These are phyloP conservation scores for Trichoderma afroharzianum DNA, from an alignment of 2,329 filamentous ascomycete genomes.

Conservation along the genomic window DNA sequence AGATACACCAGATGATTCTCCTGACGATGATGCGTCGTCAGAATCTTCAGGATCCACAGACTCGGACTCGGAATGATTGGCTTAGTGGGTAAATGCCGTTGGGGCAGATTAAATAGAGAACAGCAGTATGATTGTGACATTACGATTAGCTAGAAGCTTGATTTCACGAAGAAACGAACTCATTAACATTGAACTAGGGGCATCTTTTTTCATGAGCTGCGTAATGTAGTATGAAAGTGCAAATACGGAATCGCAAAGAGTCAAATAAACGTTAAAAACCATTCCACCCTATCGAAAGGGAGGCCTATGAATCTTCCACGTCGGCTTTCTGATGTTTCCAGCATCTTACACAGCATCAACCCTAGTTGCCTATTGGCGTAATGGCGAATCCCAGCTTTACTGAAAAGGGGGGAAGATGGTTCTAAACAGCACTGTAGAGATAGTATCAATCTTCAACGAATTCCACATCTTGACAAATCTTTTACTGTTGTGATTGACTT, in stretches of 20 bases:
- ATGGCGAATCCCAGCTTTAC: background rate
- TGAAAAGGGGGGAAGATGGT: background rate
- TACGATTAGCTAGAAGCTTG: background rate
- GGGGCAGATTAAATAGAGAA: background rate
- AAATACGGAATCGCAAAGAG: background rate
- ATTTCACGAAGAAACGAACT: background rate
- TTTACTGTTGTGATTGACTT: background rate
- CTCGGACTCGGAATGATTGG: constrained; percentile 16
- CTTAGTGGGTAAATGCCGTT: background rate
- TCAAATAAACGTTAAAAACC: background rate
- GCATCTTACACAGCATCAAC: background rate
- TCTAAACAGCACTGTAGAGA: background rate
- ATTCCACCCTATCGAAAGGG: background rate
- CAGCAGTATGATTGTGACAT: background rate
- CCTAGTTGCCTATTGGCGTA: background rate
- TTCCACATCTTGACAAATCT: background rate
- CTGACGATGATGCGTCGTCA: constrained; percentile 8
- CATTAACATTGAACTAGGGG: background rate
- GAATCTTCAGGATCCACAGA: constrained; percentile 13
- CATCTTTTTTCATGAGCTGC: background rate
- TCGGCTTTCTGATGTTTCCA: background rate
- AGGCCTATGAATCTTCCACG: background rate
- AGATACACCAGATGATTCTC: background rate
- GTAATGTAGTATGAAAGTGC: background rate
- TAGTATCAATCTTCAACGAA: background rate